Evolutionary conservation across 1,139 yeast species (phyloP).

Genomic region (Sugiyamaella japonica): DNA sequence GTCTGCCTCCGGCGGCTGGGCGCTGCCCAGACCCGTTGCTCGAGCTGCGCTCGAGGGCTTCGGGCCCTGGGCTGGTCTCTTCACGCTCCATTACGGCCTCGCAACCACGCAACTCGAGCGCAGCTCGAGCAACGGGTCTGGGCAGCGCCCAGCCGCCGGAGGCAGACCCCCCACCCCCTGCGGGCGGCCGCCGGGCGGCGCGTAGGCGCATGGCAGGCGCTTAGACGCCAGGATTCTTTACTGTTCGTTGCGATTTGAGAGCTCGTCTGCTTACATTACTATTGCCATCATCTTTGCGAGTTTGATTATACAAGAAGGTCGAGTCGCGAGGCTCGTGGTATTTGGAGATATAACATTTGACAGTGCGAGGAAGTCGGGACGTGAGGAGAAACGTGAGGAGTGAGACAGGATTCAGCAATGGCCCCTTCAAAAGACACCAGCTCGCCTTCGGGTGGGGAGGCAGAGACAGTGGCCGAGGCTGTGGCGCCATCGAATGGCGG

Average conservation of each 20-base stretch:
- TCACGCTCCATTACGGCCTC: too few species aligned
- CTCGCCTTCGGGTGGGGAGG: not conserved
- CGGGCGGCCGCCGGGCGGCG: too few species aligned
- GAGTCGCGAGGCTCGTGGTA: not conserved
- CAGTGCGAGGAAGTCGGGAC: not conserved
- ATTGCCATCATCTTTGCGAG: not conserved
- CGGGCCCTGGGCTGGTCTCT: too few species aligned
- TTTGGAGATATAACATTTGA: too few species aligned
- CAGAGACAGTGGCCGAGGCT: not conserved
- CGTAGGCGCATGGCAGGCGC: not conserved
- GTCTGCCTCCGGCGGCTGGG: too few species aligned
- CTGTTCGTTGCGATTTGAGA: conserved; percentile 2
- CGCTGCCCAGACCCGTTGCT: too few species aligned
- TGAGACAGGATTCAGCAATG: conserved; percentile 7
- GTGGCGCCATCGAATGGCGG: not conserved
- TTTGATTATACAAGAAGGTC: not conserved
- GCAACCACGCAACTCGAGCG: too few species aligned
- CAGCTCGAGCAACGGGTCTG: too few species aligned
- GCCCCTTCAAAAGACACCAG: conserved; percentile 18
- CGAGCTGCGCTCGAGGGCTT: too few species aligned
- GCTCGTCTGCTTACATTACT: conserved; percentile 7
- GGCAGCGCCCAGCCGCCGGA: too few species aligned
- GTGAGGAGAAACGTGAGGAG: not conserved
- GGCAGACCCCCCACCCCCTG: too few species aligned
- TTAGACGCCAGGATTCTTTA: not conserved